Evolutionary conservation across 1,284 basidiomycete genomes (phyloP).

Genomic region (Phenoliferia sp.): DNA sequence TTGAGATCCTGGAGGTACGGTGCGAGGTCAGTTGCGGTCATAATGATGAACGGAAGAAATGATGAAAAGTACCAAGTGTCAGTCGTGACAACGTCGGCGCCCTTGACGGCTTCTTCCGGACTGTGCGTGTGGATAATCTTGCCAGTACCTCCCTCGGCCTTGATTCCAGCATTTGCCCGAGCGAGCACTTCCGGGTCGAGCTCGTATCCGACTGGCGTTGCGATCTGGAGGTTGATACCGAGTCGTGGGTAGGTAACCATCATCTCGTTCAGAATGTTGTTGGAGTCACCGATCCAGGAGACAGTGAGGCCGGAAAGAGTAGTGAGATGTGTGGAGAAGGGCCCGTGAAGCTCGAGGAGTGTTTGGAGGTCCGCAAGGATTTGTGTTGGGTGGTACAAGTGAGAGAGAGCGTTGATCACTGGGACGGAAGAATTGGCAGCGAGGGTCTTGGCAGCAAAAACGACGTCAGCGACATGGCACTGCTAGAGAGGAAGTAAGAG

Average conservation of each 20-base stretch:
- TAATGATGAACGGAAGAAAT: not conserved
- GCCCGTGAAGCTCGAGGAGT: conserved; percentile 59
- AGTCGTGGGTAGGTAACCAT: conserved; percentile 88
- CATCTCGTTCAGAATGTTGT: conserved; percentile 97
- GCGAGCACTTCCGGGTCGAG: conserved; percentile 77
- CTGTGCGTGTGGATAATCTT: conserved; percentile 68
- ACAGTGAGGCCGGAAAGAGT: conserved; percentile 59
- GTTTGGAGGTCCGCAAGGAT: conserved; percentile 90
- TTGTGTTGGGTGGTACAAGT: conserved; percentile 94
- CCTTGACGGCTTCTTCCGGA: conserved; percentile 78
- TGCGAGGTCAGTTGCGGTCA: not conserved
- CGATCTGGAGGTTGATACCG: conserved; percentile 80
- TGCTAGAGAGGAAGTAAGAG: not conserved
- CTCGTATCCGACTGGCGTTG: conserved; percentile 70
- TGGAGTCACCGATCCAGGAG: conserved; percentile 91
- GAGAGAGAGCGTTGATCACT: conserved; percentile 87
- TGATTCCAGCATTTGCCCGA: conserved; percentile 51
- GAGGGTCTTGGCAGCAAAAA: conserved; percentile 66
- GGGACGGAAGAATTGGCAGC: conserved; percentile 83
- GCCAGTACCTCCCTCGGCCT: conserved; percentile 43
- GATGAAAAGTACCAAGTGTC: conserved; percentile 72
- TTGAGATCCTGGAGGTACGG: conserved; percentile 71
- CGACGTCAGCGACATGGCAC: conserved; percentile 17
- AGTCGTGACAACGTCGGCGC: conserved; percentile 89
- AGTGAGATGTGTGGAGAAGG: conserved; percentile 39